Evolutionary conservation across 257 asterid genomes (phyloP), one percentile per base, ranked within the genome.

Genomic region (Mentha longifolia): DNA sequence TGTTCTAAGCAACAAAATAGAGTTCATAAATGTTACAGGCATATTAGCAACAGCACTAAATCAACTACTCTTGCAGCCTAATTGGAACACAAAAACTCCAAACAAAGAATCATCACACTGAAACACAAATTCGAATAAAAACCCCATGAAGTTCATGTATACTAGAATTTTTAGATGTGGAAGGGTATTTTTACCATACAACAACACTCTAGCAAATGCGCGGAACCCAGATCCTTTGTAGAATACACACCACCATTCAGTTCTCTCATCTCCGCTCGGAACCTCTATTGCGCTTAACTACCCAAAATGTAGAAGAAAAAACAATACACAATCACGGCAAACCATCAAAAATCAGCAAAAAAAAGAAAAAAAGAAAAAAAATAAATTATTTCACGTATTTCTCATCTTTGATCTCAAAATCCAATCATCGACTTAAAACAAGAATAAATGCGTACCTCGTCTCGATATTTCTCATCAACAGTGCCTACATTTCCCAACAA

Each of bases 181-280:
- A 47, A 35, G 22, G 22, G 20, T 17, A 68, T 49, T 28, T 7
- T 71, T 83, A 87, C 98, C 99, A 76, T 81, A 68, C 77, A 91
- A 79, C 75, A 94, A 71, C 68, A 88, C 84, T 79, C 86, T 82
- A 61, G 96, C 87, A 61, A 91, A 81, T 60, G 90, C 77, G 9
- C 77, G 85, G 77, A 91, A 94, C 17, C 84, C 85, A 30, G 96
- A 80, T 70, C 97, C 97, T 64, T 62, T 76, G 65, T 89, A 89
- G 81, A 94, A 94, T 59, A 83, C 71, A 63, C 77, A 55, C 86
- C 88, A 76, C 87, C 89, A 89, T 61, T 82, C 80, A 64, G 76
- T 69, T 77, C 82, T 89, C 84, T 94, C 87, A 58, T 80, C 85
- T 61, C 64, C 83, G 54, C 71, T 74, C 0, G 85, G 79, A 70